These are phyloP conservation scores for Fusarium paranaense DNA, from an alignment of 2,329 filamentous ascomycete genomes.

Conservation along the genomic window DNA sequence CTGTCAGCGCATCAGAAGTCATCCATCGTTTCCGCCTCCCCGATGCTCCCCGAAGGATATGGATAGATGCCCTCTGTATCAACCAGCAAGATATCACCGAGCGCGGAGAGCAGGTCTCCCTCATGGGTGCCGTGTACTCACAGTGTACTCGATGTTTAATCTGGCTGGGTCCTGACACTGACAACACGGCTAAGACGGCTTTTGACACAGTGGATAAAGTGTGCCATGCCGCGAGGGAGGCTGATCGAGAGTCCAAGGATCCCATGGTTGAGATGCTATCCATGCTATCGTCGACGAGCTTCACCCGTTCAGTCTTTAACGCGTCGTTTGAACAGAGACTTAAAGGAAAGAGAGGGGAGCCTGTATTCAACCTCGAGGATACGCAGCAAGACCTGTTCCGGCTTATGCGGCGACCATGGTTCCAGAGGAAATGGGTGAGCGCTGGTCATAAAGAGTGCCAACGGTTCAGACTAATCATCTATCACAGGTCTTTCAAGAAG, in stretches of 20 bases:
- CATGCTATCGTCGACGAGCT: background rate
- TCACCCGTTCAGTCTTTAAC: background rate
- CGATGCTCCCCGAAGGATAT: background rate
- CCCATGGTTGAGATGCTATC: background rate
- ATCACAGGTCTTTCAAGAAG: background rate
- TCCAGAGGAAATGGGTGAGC: background rate
- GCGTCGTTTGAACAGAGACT: background rate
- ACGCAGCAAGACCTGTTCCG: background rate
- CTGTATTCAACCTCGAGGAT: background rate
- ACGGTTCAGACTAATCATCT: background rate
- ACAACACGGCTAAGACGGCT: background rate
- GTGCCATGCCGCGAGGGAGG: background rate
- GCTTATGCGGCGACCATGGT: background rate
- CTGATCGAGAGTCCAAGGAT: background rate
- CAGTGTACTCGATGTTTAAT: background rate
- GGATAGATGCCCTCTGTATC: background rate
- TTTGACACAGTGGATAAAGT: background rate
- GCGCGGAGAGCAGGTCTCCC: background rate
- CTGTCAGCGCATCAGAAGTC: background rate
- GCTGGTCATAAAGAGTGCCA: accelerated
- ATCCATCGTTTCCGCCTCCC: background rate
- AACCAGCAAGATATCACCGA: background rate
- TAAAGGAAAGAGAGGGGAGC: background rate
- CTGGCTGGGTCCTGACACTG: background rate
- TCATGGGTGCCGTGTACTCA: background rate